phyloP scores from a whole-genome alignment of 331 rosid genomes.

The Malus hybrid region DNA sequence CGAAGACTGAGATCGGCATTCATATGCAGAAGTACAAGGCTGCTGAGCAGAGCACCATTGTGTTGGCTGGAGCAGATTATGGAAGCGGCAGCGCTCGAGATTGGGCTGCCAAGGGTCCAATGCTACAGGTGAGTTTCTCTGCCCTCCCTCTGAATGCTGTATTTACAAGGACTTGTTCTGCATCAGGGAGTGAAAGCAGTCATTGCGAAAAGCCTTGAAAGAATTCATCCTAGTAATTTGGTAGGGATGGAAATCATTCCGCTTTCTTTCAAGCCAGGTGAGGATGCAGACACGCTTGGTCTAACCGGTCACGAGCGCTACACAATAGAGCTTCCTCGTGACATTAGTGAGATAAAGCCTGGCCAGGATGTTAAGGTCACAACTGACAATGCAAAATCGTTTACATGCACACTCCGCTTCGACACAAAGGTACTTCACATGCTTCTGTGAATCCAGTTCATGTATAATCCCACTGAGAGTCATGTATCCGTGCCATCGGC shows the following conservation, averaged over 20 bases:
- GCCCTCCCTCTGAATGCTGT: not conserved
- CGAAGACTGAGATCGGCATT: not conserved
- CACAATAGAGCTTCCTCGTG: constrained; percentile 33
- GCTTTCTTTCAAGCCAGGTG: constrained; percentile 40
- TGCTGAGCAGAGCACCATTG: constrained; percentile 20
- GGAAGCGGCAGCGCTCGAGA: constrained; percentile 36
- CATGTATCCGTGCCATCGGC: not conserved
- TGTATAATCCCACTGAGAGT: not conserved
- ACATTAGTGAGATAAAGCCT: constrained; percentile 29
- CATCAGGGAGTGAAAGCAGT: constrained; percentile 48
- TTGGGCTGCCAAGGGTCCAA: constrained; percentile 43
- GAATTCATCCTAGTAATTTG: constrained; percentile 37
- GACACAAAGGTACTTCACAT: constrained; percentile 1
- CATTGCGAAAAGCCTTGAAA: constrained; percentile 48
- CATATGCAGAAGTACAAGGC: constrained; percentile 26
- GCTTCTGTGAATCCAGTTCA: not conserved
- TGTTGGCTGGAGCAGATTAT: constrained; percentile 34
- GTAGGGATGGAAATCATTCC: constrained; percentile 41
- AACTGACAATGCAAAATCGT: constrained; percentile 24
- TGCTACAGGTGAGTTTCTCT: constrained; percentile 22
- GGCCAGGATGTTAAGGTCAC: constrained; percentile 34
- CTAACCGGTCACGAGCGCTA: constrained; percentile 30
- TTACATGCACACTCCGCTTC: constrained; percentile 23
- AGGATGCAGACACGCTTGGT: constrained; percentile 43
- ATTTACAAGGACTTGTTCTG: not conserved